Conservation (phyloP, 2,329 filamentous ascomycete genomes). For the Clarireedia sp. region DNA sequence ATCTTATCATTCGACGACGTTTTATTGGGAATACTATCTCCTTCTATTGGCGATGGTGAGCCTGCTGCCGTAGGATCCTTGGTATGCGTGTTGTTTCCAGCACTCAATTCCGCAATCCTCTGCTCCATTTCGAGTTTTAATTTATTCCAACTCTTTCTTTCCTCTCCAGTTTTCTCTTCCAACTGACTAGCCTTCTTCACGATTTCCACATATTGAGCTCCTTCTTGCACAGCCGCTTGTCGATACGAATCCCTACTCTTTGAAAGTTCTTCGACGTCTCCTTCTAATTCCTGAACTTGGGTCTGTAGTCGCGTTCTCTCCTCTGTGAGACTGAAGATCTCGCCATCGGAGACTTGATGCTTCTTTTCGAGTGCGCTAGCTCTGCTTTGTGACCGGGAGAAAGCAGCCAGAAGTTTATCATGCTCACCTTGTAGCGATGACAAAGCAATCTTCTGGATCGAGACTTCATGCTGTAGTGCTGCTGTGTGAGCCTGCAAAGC, state of each 20-base stretch:
- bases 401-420: conserved; percentile 42
- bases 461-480: conserved; percentile 44
- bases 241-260: conserved; percentile 39
- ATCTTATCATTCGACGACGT: neutral
- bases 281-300: conserved; percentile 40
- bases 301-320: conserved; percentile 41
- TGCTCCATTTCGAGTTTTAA: conserved; percentile 25
- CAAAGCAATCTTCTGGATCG: conserved; percentile 43
- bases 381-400: conserved; percentile 41
- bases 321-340: conserved; percentile 43
- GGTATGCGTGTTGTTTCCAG: neutral
- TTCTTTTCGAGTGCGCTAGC: conserved; percentile 44
- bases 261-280: conserved; percentile 40
- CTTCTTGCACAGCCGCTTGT: conserved; percentile 28
- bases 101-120: conserved; percentile 20
- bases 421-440: conserved; percentile 48
- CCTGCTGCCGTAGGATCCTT: neutral
- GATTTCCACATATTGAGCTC: conserved; percentile 29
- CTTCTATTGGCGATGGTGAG: neutral
- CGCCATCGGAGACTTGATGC: conserved; percentile 40
- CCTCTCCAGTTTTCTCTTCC: conserved; percentile 25
- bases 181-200: conserved; percentile 27
- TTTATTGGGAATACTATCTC: neutral
- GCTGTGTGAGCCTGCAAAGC: conserved; percentile 27
- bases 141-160: conserved; percentile 24